Evolutionary conservation across 495 filamentous ascomycete genomes (phyloP), one percentile per base, ranked within the genome.

Genomic region (Annulohypoxylon nitens): DNA sequence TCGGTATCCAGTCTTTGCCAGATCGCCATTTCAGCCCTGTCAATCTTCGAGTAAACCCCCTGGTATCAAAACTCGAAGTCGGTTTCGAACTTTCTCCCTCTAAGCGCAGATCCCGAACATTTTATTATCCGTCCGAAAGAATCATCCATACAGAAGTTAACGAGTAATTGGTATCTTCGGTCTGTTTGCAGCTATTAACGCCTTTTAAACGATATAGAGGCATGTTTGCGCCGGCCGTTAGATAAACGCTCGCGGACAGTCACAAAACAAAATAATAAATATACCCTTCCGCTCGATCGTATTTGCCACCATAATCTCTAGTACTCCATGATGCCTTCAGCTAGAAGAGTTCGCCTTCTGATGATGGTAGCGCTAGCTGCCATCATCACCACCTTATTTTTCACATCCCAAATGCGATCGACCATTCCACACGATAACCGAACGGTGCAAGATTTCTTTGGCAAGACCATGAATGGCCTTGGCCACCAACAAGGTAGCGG

Each of bases 291-390:
- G 9, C 2, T 10, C 18, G 8, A 39, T 18, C 9, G 14, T 23
- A 6, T 16, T 48, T 18, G 47, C 61, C 26, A 10, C 25, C 12
- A 20, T 20, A 60, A 25, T 51, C 30, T 4, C 30, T 6, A 30
- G 30, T 6, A 30, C 23, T 62, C 71, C 79, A 84, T 53, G 48
- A 95, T 97, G 93, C 88, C 90, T 75, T 93, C 92, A 0, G 86
- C 86, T 74, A 87, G 93, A 65, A 89, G 92, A 61, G 67, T 93
- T 47, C 89, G 88, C 61, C 79, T 89, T 41, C 78, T 92, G 30
- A 82, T 84, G 58, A 82, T 92, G 77, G 78, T 87, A 34, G 80
- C 89, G 58, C 73, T 93, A 64, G 83, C 86, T 64, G 79, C 84
- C 51, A 75, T 92, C 43, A 80, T 92, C 62, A 80, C 87, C 64